Conservation (phyloP, 345 rosid genomes). For the Bruguiera parviflora region DNA sequence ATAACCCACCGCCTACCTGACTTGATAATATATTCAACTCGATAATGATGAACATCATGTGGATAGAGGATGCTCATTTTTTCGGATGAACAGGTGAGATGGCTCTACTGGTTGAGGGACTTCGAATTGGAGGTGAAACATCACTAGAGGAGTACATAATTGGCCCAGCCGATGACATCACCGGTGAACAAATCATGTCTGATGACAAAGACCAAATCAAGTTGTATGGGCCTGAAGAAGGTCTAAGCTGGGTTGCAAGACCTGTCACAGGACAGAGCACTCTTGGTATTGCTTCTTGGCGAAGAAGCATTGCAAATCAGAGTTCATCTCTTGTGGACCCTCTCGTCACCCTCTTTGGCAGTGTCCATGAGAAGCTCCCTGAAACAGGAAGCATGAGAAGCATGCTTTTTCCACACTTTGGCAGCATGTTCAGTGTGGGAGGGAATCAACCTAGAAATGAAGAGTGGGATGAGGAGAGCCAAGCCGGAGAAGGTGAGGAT, state of each 20-base stretch:
- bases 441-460: slow-evolving; percentile 65
- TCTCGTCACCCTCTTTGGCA: slow-evolving; percentile 78
- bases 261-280: slow-evolving; percentile 72
- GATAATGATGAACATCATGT: neutral
- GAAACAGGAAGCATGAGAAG: slow-evolving; percentile 88
- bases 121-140: slow-evolving; percentile 76
- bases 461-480: slow-evolving; percentile 86
- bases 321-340: slow-evolving; percentile 64
- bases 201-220: slow-evolving; percentile 69
- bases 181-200: slow-evolving; percentile 58
- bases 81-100: slow-evolving; percentile 75
- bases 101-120: slow-evolving; percentile 97
- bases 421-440: slow-evolving; percentile 94
- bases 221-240: slow-evolving; percentile 84
- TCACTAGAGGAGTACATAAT: slow-evolving; percentile 88
- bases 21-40: slow-evolving; percentile 1
- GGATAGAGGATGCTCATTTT: slow-evolving; percentile 12
- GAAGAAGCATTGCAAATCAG: slow-evolving; percentile 60
- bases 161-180: slow-evolving; percentile 53
- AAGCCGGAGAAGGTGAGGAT: slow-evolving; percentile 62
- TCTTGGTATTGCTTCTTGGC: slow-evolving; percentile 57
- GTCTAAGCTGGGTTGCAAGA: slow-evolving; percentile 78
- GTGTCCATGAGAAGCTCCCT: slow-evolving; percentile 76
- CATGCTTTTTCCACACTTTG: slow-evolving; percentile 83
- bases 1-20: neutral